These are phyloP conservation scores for Chytridiales sp. DNA, from an alignment of 371 early-diverging fungal species.

Conservation along the genomic window DNA sequence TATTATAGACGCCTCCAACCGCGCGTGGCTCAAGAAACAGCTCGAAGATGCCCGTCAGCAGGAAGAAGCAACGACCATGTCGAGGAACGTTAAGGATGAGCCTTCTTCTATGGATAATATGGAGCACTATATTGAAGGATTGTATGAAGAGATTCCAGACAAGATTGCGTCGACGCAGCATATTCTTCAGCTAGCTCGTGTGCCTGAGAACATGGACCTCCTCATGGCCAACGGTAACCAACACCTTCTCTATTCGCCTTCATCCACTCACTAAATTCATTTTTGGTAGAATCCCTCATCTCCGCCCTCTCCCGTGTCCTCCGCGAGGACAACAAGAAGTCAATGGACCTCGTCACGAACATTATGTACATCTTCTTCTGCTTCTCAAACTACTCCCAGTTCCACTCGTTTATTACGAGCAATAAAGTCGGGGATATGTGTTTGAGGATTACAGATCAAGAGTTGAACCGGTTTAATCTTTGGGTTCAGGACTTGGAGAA, in stretches of 20 bases:
- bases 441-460: conserved; percentile 46
- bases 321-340: conserved; percentile 49
- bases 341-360: conserved; percentile 49
- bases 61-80: conserved; percentile 6
- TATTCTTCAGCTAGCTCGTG: conserved; percentile 43
- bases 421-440: conserved; percentile 59
- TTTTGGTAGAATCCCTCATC: conserved; percentile 46
- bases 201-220: conserved; percentile 37
- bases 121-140: conserved; percentile 50
- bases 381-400: conserved; percentile 49
- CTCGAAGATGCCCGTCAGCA: conserved; percentile 23
- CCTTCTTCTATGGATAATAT: conserved; percentile 39
- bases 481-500: conserved; percentile 43
- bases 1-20: conserved; percentile 11
- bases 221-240: conserved; percentile 40
- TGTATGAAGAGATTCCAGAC: conserved; percentile 56
- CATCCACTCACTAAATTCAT: conserved; percentile 3
- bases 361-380: conserved; percentile 53
- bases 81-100: conserved; percentile 22
- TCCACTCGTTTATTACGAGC: conserved; percentile 46
- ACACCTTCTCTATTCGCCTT: not conserved
- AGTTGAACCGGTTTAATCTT: conserved; percentile 40
- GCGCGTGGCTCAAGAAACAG: conserved; percentile 25
- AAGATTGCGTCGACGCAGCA: conserved; percentile 46
- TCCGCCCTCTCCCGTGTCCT: conserved; percentile 54